These are phyloP conservation scores for Pulicaria dysenterica DNA, from an alignment of 129 eudicot species.

Conservation along the genomic window DNA sequence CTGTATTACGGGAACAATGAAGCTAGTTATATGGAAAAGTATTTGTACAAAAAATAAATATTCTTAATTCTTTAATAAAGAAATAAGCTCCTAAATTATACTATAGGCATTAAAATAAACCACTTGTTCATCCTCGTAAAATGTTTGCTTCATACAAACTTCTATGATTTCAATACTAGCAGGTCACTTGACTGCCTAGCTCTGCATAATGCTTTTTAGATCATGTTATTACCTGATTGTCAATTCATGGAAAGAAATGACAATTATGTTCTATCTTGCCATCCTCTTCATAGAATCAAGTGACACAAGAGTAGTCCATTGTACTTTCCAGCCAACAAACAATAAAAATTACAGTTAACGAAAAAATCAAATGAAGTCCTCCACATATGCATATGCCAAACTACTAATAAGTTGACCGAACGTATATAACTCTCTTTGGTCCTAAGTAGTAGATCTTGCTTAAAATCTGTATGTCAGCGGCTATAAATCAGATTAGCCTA, in stretches of 20 bases:
- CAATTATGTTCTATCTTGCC: neutral
- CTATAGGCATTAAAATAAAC: neutral
- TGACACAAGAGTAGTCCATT: neutral
- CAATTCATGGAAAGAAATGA: neutral
- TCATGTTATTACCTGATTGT: neutral
- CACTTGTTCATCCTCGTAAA: neutral
- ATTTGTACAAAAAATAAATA: slow-evolving; percentile 3
- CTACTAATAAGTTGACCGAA: slow-evolving; percentile 1
- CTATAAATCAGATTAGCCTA: neutral
- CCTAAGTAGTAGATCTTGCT: slow-evolving; percentile 1
- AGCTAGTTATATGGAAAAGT: slow-evolving; percentile 4
- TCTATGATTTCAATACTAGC: neutral
- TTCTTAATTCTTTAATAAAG: neutral
- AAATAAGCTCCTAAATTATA: neutral
- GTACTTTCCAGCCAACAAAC: slow-evolving; percentile 17
- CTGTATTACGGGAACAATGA: slow-evolving; percentile 1
- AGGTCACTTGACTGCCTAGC: neutral
- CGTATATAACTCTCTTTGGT: neutral
- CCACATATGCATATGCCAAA: neutral
- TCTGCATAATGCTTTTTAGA: slow-evolving; percentile 8
- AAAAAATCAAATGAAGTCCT: neutral
- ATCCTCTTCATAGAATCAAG: slow-evolving; percentile 8
- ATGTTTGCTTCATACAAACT: neutral
- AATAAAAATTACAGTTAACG: neutral
- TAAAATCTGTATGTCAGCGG: neutral